Evolutionary conservation across 73 alveolate genomes (phyloP).

Genomic region (Diophrys sp.): DNA sequence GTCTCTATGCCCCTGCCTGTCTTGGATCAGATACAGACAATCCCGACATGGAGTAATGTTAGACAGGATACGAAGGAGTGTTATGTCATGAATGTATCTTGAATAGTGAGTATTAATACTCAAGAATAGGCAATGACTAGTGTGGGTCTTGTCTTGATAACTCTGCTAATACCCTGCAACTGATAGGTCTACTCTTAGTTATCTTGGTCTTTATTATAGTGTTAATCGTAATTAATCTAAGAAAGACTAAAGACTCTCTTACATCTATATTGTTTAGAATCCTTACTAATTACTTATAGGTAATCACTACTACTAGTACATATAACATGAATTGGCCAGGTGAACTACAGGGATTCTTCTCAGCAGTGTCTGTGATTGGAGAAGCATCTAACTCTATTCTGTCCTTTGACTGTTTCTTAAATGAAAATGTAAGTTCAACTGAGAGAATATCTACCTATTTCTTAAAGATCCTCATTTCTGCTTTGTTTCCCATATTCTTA

Average conservation of each 20-base stretch:
- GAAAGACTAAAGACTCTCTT: constrained; percentile 6
- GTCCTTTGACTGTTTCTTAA: constrained; percentile 27
- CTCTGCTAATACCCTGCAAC: not conserved
- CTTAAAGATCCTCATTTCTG: constrained; percentile 18
- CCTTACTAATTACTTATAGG: no score
- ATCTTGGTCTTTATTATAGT: constrained; percentile 1
- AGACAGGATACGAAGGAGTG: no score
- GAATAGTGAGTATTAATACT: constrained; percentile 1
- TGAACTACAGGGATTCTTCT: constrained; percentile 10
- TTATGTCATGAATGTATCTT: constrained; percentile 9
- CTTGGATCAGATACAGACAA: no score
- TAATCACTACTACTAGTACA: constrained; percentile 18
- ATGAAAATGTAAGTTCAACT: not conserved
- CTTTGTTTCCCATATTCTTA: constrained; percentile 6
- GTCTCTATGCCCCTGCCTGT: constrained; percentile 14
- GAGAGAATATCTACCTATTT: constrained; percentile 4
- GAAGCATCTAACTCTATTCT: constrained; percentile 21
- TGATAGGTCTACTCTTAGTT: constrained; percentile 6
- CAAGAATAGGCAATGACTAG: constrained; percentile 14
- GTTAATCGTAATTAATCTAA: no score
- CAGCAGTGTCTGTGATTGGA: constrained; percentile 23
- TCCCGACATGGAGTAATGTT: no score
- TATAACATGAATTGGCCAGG: constrained; percentile 21
- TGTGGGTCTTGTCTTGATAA: constrained; percentile 18
- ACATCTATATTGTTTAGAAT: constrained; percentile 15